Evolutionary conservation across 768 basidiomycete species (phyloP).

Genomic region (Gloeophyllum trabeum): DNA sequence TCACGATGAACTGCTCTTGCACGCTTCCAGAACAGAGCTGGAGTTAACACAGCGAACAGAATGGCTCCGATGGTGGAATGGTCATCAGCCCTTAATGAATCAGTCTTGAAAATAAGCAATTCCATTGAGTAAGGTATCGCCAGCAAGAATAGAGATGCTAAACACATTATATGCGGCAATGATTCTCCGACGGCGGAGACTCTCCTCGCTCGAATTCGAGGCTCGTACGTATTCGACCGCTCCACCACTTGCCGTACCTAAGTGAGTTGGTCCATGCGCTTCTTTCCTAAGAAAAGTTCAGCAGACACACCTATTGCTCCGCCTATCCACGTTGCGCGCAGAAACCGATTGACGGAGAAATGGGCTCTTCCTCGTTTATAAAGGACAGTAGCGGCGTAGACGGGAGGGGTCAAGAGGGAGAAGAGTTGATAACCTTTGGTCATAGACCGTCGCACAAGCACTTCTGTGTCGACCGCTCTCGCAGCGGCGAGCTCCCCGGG

Average conservation of each 20-base stretch:
- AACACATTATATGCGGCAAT: conserved; percentile 48
- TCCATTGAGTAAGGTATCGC: conserved; percentile 1
- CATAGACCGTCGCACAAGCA: conserved; percentile 55
- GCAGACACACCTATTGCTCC: conserved; percentile 40
- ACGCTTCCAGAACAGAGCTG: conserved; percentile 65
- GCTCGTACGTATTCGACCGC: conserved; percentile 52
- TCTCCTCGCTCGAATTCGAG: conserved; percentile 36
- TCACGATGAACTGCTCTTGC: conserved; percentile 51
- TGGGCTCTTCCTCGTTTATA: conserved; percentile 42
- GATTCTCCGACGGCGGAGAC: conserved; percentile 36
- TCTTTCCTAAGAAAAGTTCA: not conserved
- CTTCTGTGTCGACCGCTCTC: conserved; percentile 48
- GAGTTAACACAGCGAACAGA: conserved; percentile 48
- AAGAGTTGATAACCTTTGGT: conserved; percentile 56
- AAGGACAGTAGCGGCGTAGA: conserved; percentile 43
- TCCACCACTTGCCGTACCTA: conserved; percentile 42
- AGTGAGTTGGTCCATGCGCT: not conserved
- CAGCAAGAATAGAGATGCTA: conserved; percentile 1
- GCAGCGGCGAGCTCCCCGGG: conserved; percentile 10
- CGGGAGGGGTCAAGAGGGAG: conserved; percentile 52
- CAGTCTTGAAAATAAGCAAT: conserved; percentile 27
- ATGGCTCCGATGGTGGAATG: conserved; percentile 66
- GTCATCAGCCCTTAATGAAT: conserved; percentile 54
- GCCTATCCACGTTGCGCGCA: conserved; percentile 68
- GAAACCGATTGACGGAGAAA: conserved; percentile 46